Base-by-base conservation (phyloP, 345 rosid species). In the Eutrema heterophyllum region DNA sequence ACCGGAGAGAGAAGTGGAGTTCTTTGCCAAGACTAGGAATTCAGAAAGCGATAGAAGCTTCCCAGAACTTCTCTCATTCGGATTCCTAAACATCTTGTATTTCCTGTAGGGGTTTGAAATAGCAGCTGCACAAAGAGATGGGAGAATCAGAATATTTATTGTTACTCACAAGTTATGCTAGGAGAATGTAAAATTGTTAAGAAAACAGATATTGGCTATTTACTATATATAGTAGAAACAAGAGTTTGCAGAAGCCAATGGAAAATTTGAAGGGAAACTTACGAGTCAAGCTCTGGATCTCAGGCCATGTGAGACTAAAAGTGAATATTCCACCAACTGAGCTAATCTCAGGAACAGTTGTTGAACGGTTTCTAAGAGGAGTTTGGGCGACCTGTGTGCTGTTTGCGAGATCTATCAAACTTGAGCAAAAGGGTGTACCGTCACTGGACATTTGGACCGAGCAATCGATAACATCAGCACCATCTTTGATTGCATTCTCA, bases 391-490 rank as follows among this genome's bases (percentile, higher is more conserved):
- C 85, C 1, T 0, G 44, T 67, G 95, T 84, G 70, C 56, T 75
- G 2, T 67, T 62, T 4, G 60, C 33, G 27, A 93, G 93, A 82
- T 87, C 81, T 64, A 84, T 82, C 16, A 85, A 66, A 68, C 83
- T 45, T 51, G 75, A 59, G 82, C 96, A 93, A 77, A 90, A 83
- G 9, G 93, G 89, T 33, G 27, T 69, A 46, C 86, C 85, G 10
- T 90, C 97, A 54, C 78, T 79, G 0, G 98, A 85, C 82, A 93
- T 84, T 80, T 93, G 96, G 63, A 93, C 86, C 6, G 91, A 79
- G 63, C 98, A 93, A 75, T 88, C 97, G 9, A 87, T 79, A 67
- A 93, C 53, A 76, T 90, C 85, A 24, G 82, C 82, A 50, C 87
- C 97, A 68, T 82, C 89, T 46, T 59, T 9, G 52, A 89, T 86